Percentiles rank a stretch among this genome's conserved stretches.
Evolutionary conservation across 1,139 yeast genomes (phyloP).

Genomic region (Chernovozyma sophiae-reginae): DNA sequence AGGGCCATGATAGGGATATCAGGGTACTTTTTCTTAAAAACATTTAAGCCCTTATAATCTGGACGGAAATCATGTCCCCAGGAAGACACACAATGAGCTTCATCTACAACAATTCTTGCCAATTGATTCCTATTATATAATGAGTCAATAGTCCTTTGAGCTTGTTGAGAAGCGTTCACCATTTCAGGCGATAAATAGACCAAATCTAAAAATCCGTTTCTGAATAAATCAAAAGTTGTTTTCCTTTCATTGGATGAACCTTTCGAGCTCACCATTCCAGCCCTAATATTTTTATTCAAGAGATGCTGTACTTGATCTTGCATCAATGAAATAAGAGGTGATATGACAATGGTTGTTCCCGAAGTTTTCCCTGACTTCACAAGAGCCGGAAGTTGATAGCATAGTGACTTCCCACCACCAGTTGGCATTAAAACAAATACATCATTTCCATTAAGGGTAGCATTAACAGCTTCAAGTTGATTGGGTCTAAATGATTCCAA

Average conservation of each 20-base stretch:
- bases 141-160: constrained; percentile 59
- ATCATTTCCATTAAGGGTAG: constrained; percentile 77
- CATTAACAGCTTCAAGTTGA: constrained; percentile 82
- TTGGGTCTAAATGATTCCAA: constrained; percentile 70
- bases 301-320: constrained; percentile 94
- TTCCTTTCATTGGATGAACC: constrained; percentile 62
- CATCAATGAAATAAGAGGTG: constrained; percentile 95
- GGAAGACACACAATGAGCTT: constrained; percentile 96
- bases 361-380: constrained; percentile 66
- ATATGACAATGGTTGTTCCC: constrained; percentile 88
- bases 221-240: constrained; percentile 58
- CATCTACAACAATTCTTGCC: constrained; percentile 92
- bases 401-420: constrained; percentile 96
- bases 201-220: constrained; percentile 65
- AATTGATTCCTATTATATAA: constrained; percentile 54
- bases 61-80: constrained; percentile 99
- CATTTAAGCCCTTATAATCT: constrained; percentile 79
- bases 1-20: constrained; percentile 89
- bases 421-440: constrained; percentile 98
- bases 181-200: constrained; percentile 94
- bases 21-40: constrained; percentile 70
- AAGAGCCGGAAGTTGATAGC: constrained; percentile 93
- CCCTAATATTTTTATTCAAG: constrained; percentile 59
- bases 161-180: constrained; percentile 72
- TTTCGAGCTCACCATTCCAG: constrained; percentile 86